These are phyloP conservation scores for Polytrichum commune DNA, from an alignment of 225 moss, liverwort and hornwort genomes.

Conservation along the genomic window DNA sequence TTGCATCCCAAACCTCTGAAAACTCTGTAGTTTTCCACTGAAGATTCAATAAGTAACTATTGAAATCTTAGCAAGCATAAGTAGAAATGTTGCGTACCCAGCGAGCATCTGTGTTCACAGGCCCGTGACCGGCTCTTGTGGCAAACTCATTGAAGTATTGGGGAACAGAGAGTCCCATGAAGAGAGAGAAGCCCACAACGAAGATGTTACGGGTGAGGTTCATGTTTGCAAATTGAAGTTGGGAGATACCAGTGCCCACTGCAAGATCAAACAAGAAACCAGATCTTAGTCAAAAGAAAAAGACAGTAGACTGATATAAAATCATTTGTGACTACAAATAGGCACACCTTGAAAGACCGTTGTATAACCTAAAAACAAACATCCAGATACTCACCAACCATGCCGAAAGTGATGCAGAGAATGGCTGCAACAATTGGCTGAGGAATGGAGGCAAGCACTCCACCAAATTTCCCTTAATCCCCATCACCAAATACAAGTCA, in stretches of 20 bases:
- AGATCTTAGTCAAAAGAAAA: neutral
- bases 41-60: too few relatives aligned
- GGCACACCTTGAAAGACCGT: too few relatives aligned
- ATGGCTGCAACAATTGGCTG: conserved; percentile 62
- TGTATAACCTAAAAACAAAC: neutral
- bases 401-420: conserved; percentile 51
- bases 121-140: conserved; percentile 72
- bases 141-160: conserved; percentile 73
- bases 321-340: too few relatives aligned
- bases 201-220: conserved; percentile 80
- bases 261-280: conserved; percentile 4
- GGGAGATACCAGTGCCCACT: conserved; percentile 84
- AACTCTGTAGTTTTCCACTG: too few relatives aligned
- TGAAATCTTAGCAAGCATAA: too few relatives aligned
- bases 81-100: conserved; percentile 40
- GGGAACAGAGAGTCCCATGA: conserved; percentile 80
- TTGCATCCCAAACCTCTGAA: neutral
- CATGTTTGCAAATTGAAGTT: conserved; percentile 84
- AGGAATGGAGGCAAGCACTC: conserved; percentile 47
- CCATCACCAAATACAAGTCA: too few relatives aligned
- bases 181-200: conserved; percentile 74
- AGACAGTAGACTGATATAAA: neutral
- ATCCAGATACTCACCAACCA: conserved; percentile 43
- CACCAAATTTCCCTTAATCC: conserved; percentile 47
- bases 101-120: conserved; percentile 66